Evolutionary conservation across 1,284 basidiomycete species (phyloP).

Genomic region (Moesziomyces sp.): DNA sequence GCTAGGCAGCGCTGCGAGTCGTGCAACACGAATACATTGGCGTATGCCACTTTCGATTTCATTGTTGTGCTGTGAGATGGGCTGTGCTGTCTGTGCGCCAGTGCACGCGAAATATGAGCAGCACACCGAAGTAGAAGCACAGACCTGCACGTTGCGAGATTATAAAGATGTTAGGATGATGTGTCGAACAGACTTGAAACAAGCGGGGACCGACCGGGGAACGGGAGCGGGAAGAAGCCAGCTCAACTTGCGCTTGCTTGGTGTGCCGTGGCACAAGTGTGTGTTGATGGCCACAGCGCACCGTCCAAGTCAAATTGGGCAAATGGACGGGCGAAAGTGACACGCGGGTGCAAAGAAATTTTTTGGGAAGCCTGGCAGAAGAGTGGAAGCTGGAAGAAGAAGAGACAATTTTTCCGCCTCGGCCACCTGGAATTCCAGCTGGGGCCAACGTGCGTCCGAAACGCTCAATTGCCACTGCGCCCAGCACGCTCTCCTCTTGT

Average conservation of each 20-base stretch:
- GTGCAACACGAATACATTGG: too few relatives aligned
- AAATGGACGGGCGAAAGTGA: neutral
- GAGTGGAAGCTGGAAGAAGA: constrained; percentile 21
- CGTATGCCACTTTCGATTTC: too few relatives aligned
- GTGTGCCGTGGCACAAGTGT: neutral
- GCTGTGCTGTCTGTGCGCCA: too few relatives aligned
- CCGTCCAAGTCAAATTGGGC: neutral
- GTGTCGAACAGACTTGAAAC: neutral
- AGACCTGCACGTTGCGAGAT: too few relatives aligned
- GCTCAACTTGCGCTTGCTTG: neutral
- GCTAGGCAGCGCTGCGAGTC: too few relatives aligned
- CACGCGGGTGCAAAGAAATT: neutral
- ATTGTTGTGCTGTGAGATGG: too few relatives aligned
- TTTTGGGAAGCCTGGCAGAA: neutral
- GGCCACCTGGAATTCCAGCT: neutral
- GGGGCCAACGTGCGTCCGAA: neutral
- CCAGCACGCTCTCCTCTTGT: neutral
- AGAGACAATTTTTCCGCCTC: constrained; percentile 6
- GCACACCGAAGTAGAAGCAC: too few relatives aligned
- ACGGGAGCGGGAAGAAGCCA: neutral
- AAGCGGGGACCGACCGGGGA: neutral
- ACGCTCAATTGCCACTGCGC: neutral
- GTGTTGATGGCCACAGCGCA: neutral
- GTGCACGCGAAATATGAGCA: too few relatives aligned
- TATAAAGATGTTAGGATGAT: neutral